Conservation (phyloP, 108 stramenopile species). For the Skeletonema marinoi region DNA sequence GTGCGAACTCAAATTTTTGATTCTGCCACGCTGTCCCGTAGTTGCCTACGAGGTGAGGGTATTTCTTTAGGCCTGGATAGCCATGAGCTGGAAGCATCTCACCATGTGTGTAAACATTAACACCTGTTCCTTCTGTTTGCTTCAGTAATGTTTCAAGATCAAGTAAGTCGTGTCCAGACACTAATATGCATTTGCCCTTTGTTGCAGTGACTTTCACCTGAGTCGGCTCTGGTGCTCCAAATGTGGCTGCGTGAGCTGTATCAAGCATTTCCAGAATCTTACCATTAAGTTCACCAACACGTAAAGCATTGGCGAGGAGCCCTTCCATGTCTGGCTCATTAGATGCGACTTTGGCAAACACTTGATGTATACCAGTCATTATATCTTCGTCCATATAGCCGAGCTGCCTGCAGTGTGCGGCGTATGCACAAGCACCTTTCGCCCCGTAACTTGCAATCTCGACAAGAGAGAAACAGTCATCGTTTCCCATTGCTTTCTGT, state of each 20-base stretch:
- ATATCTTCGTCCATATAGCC: constrained; percentile 56
- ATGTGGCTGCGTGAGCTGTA: constrained; percentile 56
- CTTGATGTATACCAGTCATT: constrained; percentile 65
- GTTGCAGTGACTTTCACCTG: constrained; percentile 63
- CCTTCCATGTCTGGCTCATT: constrained; percentile 68
- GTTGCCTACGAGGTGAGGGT: constrained; percentile 72
- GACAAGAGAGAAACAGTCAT: constrained; percentile 69
- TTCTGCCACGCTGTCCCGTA: constrained; percentile 88
- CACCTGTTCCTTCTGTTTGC: constrained; percentile 84
- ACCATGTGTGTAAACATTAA: constrained; percentile 88
- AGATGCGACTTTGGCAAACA: constrained; percentile 62
- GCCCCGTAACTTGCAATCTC: constrained; percentile 77
- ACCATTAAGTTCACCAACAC: constrained; percentile 71
- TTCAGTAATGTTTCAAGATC: constrained; percentile 72
- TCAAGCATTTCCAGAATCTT: constrained; percentile 68
- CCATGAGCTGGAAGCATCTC: constrained; percentile 88
- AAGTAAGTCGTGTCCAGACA: constrained; percentile 79
- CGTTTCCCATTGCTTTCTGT: constrained; percentile 55
- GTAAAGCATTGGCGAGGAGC: constrained; percentile 59
- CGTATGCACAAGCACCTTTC: constrained; percentile 80
- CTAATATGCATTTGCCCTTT: constrained; percentile 75
- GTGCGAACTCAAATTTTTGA: constrained; percentile 82
- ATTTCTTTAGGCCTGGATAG: constrained; percentile 80
- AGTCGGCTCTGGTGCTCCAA: constrained; percentile 74
- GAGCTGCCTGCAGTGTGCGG: constrained; percentile 67